Conservation (phyloP, 331 rosid species). For the Telfairia occidentalis region DNA sequence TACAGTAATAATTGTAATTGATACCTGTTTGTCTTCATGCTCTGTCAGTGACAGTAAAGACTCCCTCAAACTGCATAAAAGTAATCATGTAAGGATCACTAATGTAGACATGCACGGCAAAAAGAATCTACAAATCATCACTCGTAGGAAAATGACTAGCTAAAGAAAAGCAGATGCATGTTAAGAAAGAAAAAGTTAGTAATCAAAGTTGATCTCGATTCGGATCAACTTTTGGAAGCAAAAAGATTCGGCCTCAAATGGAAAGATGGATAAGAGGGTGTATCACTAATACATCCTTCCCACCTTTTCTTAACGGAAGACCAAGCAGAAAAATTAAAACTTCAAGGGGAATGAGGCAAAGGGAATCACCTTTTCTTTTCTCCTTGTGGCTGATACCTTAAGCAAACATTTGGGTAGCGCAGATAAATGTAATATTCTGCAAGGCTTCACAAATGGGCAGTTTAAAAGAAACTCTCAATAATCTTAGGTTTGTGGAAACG, state of each 20-base stretch:
- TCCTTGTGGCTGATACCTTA: background rate
- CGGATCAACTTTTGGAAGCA: too few species aligned
- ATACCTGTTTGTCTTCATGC: constrained; percentile 94
- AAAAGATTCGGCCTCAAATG: too few species aligned
- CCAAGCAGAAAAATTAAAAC: too few species aligned
- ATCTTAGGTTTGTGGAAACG: background rate
- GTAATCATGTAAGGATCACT: constrained; percentile 18
- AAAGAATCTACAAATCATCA: background rate
- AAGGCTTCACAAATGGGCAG: background rate
- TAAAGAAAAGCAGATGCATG: background rate
- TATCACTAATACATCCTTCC: background rate
- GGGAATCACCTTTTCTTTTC: background rate
- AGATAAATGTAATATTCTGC: background rate
- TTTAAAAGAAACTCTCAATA: background rate
- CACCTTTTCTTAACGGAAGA: background rate
- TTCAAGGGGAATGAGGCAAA: too few species aligned
- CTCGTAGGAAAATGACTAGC: background rate
- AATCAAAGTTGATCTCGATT: too few species aligned
- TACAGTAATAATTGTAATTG: background rate
- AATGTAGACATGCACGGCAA: background rate
- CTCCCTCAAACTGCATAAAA: constrained; percentile 66
- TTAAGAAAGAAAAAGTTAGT: too few species aligned
- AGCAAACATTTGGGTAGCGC: background rate
- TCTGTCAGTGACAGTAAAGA: constrained; percentile 89
- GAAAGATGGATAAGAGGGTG: background rate